Conservation (phyloP, 2,329 filamentous ascomycete species). For the Claviceps fusiformis region DNA sequence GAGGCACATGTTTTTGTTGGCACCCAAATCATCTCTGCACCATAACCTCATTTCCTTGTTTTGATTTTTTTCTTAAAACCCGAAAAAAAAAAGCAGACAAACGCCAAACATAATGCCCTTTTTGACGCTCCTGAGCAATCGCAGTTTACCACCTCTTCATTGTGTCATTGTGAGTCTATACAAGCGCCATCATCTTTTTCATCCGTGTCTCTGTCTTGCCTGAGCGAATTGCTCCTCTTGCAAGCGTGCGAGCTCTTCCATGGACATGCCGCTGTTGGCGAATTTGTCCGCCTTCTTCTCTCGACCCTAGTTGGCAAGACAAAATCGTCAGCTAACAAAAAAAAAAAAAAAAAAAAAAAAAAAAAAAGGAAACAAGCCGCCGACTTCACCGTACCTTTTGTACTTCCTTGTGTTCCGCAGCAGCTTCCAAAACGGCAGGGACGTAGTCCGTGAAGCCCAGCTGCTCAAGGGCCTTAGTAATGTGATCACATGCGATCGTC, state of each 20-base stretch:
- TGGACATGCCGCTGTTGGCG: conserved; percentile 80
- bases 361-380: too few species aligned
- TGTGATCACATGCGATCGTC: conserved; percentile 96
- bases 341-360: conserved; percentile 20
- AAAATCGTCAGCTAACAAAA: conserved; percentile 14
- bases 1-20: background rate
- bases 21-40: background rate
- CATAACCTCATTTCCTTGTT: background rate
- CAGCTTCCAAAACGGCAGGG: conserved; percentile 71
- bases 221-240: conserved; percentile 86
- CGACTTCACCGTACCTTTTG: conserved; percentile 53
- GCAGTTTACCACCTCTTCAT: background rate
- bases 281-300: conserved; percentile 98
- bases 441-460: conserved; percentile 91
- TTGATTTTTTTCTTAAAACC: background rate
- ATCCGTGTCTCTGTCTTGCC: conserved; percentile 33
- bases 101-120: conserved; percentile 23
- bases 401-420: conserved; percentile 81
- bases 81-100: conserved; percentile 3
- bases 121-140: conserved; percentile 9
- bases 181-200: background rate
- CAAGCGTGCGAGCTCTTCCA: conserved; percentile 77
- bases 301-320: conserved; percentile 46
- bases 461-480: conserved; percentile 85
- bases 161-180: background rate